phyloP scores from a whole-genome alignment of 2,329 filamentous ascomycete genomes.

The Sporothrix variecibatus region DNA sequence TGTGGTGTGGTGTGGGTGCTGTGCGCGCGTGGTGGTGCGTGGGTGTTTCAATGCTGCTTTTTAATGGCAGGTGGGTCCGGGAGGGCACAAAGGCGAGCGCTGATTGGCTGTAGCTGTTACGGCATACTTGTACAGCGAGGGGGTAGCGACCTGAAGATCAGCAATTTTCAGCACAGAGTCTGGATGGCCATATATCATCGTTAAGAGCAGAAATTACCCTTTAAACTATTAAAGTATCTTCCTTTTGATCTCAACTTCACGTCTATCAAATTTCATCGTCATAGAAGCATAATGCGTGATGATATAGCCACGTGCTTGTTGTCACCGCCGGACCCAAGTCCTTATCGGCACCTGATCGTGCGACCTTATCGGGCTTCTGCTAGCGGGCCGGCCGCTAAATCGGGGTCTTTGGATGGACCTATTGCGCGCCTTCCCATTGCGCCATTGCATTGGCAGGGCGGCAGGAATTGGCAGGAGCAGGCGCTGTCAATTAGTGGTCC shows the following conservation, averaged over 20 bases:
- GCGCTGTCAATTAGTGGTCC: neutral
- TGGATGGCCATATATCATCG: neutral
- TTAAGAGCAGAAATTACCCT: neutral
- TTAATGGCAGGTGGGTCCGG: conserved; percentile 20
- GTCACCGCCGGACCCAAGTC: conserved; percentile 1
- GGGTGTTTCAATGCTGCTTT: conserved; percentile 26
- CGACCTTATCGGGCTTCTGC: conserved; percentile 25
- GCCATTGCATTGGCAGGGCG: neutral
- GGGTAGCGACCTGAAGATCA: neutral
- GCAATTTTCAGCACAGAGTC: neutral
- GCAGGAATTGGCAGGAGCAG: neutral
- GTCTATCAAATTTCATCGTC: neutral
- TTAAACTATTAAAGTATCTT: neutral
- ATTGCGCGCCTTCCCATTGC: conserved; percentile 12
- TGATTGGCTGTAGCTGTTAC: conserved; percentile 22
- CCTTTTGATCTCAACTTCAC: neutral
- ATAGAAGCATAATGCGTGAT: neutral
- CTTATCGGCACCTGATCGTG: conserved; percentile 32
- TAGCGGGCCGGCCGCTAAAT: conserved; percentile 16
- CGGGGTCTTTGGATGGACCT: neutral
- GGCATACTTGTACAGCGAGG: neutral
- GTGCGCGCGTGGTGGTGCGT: neutral
- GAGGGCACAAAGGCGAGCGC: neutral
- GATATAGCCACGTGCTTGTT: neutral
- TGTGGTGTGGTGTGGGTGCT: too few species aligned